Evolutionary conservation across 148 eudicot species (phyloP), one percentile per base, ranked within the genome.

Genomic region (Cornus florida): DNA sequence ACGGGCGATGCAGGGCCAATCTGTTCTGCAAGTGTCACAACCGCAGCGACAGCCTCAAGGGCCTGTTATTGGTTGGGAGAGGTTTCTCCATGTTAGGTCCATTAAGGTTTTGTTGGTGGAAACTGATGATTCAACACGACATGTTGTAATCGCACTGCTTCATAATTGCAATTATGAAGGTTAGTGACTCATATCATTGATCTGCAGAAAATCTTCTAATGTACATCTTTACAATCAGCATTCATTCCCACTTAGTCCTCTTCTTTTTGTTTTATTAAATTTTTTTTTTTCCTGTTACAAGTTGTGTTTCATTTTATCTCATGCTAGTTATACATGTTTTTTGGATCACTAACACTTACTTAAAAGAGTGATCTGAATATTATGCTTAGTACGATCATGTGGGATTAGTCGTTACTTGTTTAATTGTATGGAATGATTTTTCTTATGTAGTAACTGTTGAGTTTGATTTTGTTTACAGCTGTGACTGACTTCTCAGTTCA

Each of bases 81-180:
- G 83, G 77, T 88, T 88, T 78, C 87, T 90, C 53, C 90, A 86
- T 79, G 60, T 88, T 67, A 84, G 86, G 75, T 81, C 93, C 70
- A 75, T 90, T 81, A 86, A 82, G 73, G 91, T 90, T 79, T 75
- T 90, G 73, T 77, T 90, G 77, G 93, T 90, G 60, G 93, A 90
- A 81, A 85, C 83, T 81, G 93, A 90, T 84, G 93, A 90, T 82
- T 90, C 83, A 38, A 90, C 93, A 13, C 89, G 93, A 19, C 91
- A 90, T 81, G 78, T 90, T 38, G 91, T 90, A 70, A 77, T 88
- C 72, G 93, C 91, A 33, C 77, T 90, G 77, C 91, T 90, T 53
- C 88, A 86, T 67, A 90, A 90, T 82, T 87, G 91, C 67, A 83
- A 88, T 33, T 90, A 90, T 81, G 93, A 90, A 87, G 93, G 93